Base-by-base conservation (phyloP, 1,284 basidiomycete genomes). In the Sporisorium graminicola region DNA sequence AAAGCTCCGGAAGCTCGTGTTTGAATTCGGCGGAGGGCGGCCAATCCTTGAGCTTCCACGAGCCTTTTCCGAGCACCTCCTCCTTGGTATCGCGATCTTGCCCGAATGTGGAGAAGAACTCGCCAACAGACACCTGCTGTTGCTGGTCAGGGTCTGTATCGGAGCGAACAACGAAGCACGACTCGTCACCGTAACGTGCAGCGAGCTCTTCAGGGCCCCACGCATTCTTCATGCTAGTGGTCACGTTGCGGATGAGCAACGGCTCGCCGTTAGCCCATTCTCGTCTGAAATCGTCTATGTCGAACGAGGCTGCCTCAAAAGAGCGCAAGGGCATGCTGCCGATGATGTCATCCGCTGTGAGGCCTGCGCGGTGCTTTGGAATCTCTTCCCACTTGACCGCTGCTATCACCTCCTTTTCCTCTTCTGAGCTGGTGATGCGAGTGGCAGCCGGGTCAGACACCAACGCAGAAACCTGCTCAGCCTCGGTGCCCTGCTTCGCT, bases 1-100 rank as follows among this genome's bases (percentile, higher is more conserved):
- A 97, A n/a, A 97, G 87, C 69, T 92, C 91, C 0, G 95, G 95
- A 80, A 95, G 94, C 5, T 90, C 90, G 2, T 88, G 88, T 79
- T 91, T 91, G 86, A 98, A 96, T 71, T 95, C 94, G 3, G 90
- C 89, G 2, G 91, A 91, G 0, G 92, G 89, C 2, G 95, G 95
- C 94, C 95, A 98, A 86, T 98, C 95, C 89, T 96, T 95, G 78
- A 97, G 87, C 87, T 95, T 95, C 90, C 92, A 86, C 87, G 91
- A 65, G 20, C 80, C 80, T 12, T 49, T 27, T 27, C 76, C 76
- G 2, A 82, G 59, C 2, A 61, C 31, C 18, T 40, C 76, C 88
- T 88, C 57, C 79, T 87, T 63, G 88, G 87, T 13, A 82, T 89
- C 69, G 88, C 70, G 88, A 60, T 91, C 91, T 65, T 90, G 88